Evolutionary conservation across 768 basidiomycete genomes (phyloP).

Genomic region (Boletus fagicola): DNA sequence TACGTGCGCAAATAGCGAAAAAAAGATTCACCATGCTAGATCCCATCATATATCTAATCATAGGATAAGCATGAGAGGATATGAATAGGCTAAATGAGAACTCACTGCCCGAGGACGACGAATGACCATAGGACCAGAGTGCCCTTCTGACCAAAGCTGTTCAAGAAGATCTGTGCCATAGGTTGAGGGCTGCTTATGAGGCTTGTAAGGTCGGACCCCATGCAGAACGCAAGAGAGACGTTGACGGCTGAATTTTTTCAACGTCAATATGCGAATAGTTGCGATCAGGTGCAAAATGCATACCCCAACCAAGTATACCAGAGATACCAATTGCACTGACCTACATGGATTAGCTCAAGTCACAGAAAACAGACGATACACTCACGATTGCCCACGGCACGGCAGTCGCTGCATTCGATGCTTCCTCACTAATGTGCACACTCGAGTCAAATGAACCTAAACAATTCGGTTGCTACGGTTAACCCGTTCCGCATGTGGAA

Average conservation of each 20-base stretch:
- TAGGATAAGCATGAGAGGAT: background rate
- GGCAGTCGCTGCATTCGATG: conserved; percentile 51
- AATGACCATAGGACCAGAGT: conserved; percentile 55
- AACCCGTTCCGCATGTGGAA: background rate
- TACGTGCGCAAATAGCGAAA: background rate
- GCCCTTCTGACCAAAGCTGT: conserved; percentile 42
- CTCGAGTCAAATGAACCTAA: conserved; percentile 46
- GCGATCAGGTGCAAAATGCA: background rate
- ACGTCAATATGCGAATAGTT: background rate
- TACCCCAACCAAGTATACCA: conserved; percentile 49
- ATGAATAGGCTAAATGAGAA: background rate
- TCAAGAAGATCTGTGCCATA: conserved; percentile 43
- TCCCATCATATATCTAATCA: conserved; percentile 45
- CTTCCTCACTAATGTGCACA: conserved; percentile 56
- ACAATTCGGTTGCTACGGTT: background rate
- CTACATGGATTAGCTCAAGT: conserved; percentile 12
- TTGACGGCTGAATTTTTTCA: conserved; percentile 41
- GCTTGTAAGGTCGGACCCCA: conserved; percentile 50
- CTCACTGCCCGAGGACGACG: conserved; percentile 48
- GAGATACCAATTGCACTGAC: conserved; percentile 41
- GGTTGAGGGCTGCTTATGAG: conserved; percentile 44
- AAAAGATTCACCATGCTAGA: conserved; percentile 41
- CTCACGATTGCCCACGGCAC: conserved; percentile 59
- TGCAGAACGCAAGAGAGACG: conserved; percentile 54
- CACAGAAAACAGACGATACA: background rate